phyloP scores from a whole-genome alignment of 305 asterid species.

The Ruellia speciosa region DNA sequence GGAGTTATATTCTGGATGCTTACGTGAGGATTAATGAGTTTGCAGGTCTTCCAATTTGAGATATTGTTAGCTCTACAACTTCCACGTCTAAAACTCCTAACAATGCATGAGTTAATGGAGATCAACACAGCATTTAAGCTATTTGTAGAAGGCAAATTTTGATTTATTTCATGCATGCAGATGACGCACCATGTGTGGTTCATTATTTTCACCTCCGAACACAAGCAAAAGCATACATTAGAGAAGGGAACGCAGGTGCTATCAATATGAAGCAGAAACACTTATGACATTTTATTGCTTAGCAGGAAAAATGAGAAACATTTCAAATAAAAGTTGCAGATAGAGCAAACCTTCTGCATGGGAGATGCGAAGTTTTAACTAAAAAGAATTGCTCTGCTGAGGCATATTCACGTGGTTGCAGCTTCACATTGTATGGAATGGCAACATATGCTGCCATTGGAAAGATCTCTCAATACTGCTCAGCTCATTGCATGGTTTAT shows the following conservation, averaged over 20 bases:
- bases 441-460: conserved; percentile 56
- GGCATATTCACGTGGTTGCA: conserved; percentile 33
- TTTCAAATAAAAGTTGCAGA: conserved; percentile 16
- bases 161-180: background rate
- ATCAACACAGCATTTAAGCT: conserved; percentile 8
- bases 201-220: background rate
- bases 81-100: conserved; percentile 27
- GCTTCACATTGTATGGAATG: conserved; percentile 38
- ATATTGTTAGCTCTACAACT: conserved; percentile 27
- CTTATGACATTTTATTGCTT: background rate
- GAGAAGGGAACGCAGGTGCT: conserved; percentile 10
- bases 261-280: background rate
- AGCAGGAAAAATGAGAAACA: background rate
- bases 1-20: conserved; percentile 27
- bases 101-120: conserved; percentile 12
- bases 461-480: conserved; percentile 22
- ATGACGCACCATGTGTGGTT: background rate
- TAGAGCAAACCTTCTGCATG: conserved; percentile 35
- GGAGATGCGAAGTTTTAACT: conserved; percentile 32
- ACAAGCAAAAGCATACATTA: conserved; percentile 11
- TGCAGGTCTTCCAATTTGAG: conserved; percentile 30
- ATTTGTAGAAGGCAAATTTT: background rate
- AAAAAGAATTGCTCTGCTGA: conserved; percentile 27
- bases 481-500: conserved; percentile 26
- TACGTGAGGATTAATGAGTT: conserved; percentile 26